phyloP scores from a whole-genome alignment of 2,329 filamentous ascomycete species.

The Colletotrichum incanum region DNA sequence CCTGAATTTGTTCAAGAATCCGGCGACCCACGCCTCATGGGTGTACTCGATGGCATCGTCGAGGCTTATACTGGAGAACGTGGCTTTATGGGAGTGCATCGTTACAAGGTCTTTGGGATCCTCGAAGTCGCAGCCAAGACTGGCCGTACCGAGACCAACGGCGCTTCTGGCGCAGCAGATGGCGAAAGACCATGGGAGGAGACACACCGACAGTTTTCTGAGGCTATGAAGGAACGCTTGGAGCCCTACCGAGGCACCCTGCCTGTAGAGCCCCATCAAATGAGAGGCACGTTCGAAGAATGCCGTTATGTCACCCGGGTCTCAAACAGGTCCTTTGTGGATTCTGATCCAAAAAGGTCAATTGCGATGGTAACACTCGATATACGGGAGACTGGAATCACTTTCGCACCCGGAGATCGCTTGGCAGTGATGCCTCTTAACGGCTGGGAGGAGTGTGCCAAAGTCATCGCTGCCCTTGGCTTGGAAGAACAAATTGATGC shows the following conservation, averaged over 20 bases:
- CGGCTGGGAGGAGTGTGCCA: constrained; percentile 68
- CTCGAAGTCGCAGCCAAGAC: constrained; percentile 70
- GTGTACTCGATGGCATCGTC: constrained; percentile 68
- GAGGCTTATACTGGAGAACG: constrained; percentile 70
- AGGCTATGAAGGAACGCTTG: constrained; percentile 68
- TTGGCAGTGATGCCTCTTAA: constrained; percentile 70
- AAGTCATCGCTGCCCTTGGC: constrained; percentile 66
- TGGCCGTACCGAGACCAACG: constrained; percentile 68
- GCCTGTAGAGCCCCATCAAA: constrained; percentile 65
- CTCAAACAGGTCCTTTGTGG: constrained; percentile 61
- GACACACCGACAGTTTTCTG: constrained; percentile 65
- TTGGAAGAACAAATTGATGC: constrained; percentile 63
- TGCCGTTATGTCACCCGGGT: constrained; percentile 65
- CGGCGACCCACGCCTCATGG: constrained; percentile 65
- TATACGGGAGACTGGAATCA: constrained; percentile 67
- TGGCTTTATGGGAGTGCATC: constrained; percentile 70
- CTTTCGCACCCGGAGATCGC: constrained; percentile 67
- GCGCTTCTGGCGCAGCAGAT: constrained; percentile 62
- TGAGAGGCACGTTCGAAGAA: constrained; percentile 69
- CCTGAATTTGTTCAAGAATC: constrained; percentile 67
- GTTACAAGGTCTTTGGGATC: constrained; percentile 71
- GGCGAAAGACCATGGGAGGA: constrained; percentile 64
- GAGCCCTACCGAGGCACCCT: constrained; percentile 64
- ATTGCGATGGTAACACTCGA: constrained; percentile 67
- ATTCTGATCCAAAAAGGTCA: constrained; percentile 61